Evolutionary conservation across 2,329 filamentous ascomycete species (phyloP), one percentile per base, ranked within the genome.

Genomic region (Hymenoscyphus infarciens): DNA sequence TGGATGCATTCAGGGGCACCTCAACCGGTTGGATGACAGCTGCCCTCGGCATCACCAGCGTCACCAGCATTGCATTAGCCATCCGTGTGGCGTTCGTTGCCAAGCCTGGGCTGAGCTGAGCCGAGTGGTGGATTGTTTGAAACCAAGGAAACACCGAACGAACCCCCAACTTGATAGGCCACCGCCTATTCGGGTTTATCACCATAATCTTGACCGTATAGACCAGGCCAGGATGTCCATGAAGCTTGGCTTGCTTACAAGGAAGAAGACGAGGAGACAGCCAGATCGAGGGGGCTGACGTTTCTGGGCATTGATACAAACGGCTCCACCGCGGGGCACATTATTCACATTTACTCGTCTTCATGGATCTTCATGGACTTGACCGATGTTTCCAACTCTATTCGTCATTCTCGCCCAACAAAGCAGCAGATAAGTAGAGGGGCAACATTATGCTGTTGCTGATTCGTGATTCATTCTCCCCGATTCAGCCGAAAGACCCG

Each of bases 81-180:
- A 13, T 38, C 35, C 2, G 35, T 49, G 62, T 61, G 64, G 62
- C 62, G 63, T 56, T 64, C 62, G 63, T 56, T 64, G 53, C 56
- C 29, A 63, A 13, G n/a, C n/a, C n/a, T n/a, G n/a, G n/a, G n/a
- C n/a, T n/a, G n/a, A n/a, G n/a, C n/a, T n/a, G n/a, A n/a, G n/a
- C n/a, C n/a, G n/a, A n/a, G 57, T 66, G 64, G 64, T 42, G 35
- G 27, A 59, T 5, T 61, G 64, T 66, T 66, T 63, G 59, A 66
- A 66, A 62, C 64, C 31, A 31, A 25, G 39, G 27, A 57, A 31
- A 27, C n/a, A 56, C 25, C 45, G 35, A 45, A 57, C 45, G 60
- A 55, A 38, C 19, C 19, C 11, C 22, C 25, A 27, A 8, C 7
- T 56, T 62, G 45, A 65, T 63, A 57, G 64, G 61, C 31, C 25